Base-by-base conservation (phyloP, 2,329 filamentous ascomycete species). In the Cyphellophora europaea region DNA sequence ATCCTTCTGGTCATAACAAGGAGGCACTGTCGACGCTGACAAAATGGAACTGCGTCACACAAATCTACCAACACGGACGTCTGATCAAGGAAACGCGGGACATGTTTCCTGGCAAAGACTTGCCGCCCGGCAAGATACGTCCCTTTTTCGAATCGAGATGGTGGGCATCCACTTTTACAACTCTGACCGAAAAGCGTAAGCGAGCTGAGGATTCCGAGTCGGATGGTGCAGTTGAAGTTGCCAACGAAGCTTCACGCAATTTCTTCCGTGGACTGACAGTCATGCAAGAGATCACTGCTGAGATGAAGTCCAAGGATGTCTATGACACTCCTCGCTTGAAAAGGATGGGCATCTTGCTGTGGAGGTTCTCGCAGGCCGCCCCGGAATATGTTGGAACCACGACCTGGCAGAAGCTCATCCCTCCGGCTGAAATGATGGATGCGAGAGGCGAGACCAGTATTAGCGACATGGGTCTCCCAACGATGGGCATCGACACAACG, bases 341-440 rank as follows among this genome's bases (percentile, higher is more conserved):
- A 29, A 51, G 58, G 16, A 58, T 65, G 51, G 61, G 61, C 2
- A 55, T 66, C 29, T 40, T 67, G 11, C 52, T 64, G 12, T 67
- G 64, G 64, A 63, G 59, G 33, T 67, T 67, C 47, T 58, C 58
- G 5, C 56, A 63, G 43, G 61, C 60, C n/a, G 48, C 52, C 5
- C 49, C 52, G 11, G 53, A 52, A 5, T 54, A 62, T 37, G 56
- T 56, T 15, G 62, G 61, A 18, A 61, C 56, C 2, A 66, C 63
- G 2, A 63, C 58, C 11, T 67, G 64, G 64, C 55, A 59, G 38
- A 56, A 52, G 30, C 43, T 67, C 16, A 53, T 61, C 15, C 53
- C 58, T 16, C 57, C 57, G 2, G 51, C 59, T 0, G 54, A 55
- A 19, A 54, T 57, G 10, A 56, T 47, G 6, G 21, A 8, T 25